Base-by-base conservation (phyloP, 352 stramenopile species). In the Thalassiosira oceanica region DNA sequence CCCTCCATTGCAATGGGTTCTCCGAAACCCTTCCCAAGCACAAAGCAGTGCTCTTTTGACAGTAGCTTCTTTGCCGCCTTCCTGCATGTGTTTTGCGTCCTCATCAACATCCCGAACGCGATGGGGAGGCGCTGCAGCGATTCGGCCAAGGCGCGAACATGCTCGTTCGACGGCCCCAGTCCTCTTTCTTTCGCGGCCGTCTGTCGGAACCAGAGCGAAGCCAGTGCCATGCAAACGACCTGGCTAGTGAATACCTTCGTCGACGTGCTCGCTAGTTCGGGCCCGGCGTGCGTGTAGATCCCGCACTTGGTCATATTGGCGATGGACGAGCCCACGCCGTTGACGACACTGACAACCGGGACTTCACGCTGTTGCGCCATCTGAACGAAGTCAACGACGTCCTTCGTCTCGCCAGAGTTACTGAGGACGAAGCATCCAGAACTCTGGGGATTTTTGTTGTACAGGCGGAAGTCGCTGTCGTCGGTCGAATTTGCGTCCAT, bases 201-300 rank as follows among this genome's bases (percentile, higher is more conserved):
- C 78, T 97, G 91, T 31, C 93, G 71, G 49, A 93, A 93, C 92
- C 83, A 96, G 92, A 81, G 53, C 0, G 75, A 64, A 43, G 80
- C 63, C 20, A 83, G 56, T 18, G 72, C 61, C n/a, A 85, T 35
- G 23, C 81, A 70, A 33, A 64, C 83, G 2, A 95, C 94, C 71
- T 99, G 96, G 16, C 93, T 98, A 21, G 96, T 97, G 69, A 99
- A 99, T 1, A 95, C 95, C 83, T 99, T 99, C 35, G 96, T 99
- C 53, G 92, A 97, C 5, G 96, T 95, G 18, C 98, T 95, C 4
- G 94, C 94, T 63, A 96, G 98, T 60, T 99, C 96, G 44, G 94
- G 93, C 18, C 96, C 96, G 24, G 95, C 95, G 78, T 98, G 97
- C 48, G 98, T 89, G 80, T 98, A 99, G 23, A 98, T 94, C 41